Evolutionary conservation across 768 basidiomycete species (phyloP), one percentile per base, ranked within the genome.

Genomic region (Leucosporidium creatinivorum): DNA sequence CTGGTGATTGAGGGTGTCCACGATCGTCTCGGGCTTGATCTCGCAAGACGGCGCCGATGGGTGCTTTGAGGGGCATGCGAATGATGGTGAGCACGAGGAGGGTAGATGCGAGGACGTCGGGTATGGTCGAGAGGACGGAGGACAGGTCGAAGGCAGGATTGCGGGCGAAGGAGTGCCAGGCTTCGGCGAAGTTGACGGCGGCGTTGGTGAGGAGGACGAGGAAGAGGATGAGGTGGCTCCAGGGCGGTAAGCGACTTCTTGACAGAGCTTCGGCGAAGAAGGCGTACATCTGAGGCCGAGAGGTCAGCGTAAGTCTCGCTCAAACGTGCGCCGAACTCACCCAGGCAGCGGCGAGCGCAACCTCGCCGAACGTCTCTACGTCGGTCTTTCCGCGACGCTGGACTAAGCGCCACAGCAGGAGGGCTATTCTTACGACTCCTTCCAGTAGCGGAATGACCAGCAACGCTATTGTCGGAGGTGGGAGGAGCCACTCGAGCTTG

Each of bases 151-250:
- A 0, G 19, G 18, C 8, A 39, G 28, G 49, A 44, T 26, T 23
- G 13, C 4, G n/a, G 2, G 8, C 47, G 50, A 51, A 18, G 3
- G 30, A 10, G 19, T 57, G 47, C 28, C 30, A 21, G 21, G 59
- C 33, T 28, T 25, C 48, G n/a, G 59, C 60, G 49, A 70, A 52
- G 0, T 10, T 7, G 25, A 65, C 25, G 19, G 19, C n/a, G 0
- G 60, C 21, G n/a, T 61, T 39, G n/a, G 59, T n/a, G n/a, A 62
- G 48, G 25, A 67, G 23, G 39, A 65, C 8, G 23, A 49, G 7
- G 56, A 65, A 63, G 39, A 70, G 60, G 1, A 60, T 8, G 33
- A 70, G 63, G 25, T 67, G 69, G 8, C 55, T 10, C 6, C 58
- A 60, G 0, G 69, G 61, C 0, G 69, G 66, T 1, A 63, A 52